A percentile compares a stretch with the other conserved stretches of the same genome.
Conservation (phyloP, 225 moss, liverwort and hornwort species). For the Straminergon stramineum region DNA sequence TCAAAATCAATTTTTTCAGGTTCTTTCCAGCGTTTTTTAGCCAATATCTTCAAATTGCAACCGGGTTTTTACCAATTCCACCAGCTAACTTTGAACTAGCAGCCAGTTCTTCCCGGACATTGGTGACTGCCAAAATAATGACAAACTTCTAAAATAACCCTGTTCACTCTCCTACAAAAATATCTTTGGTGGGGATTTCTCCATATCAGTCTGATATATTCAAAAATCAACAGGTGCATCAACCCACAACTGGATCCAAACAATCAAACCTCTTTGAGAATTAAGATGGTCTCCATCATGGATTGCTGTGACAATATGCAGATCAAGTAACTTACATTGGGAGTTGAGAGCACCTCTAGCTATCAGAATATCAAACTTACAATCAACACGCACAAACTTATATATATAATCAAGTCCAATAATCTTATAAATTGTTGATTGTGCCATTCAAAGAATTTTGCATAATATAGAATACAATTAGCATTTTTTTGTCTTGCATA, state of each 20-base stretch:
- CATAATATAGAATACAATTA: not conserved
- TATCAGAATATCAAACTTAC: too few species aligned
- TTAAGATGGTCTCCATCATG: not conserved
- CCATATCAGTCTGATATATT: not conserved
- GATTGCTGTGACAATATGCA: too few species aligned
- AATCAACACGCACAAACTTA: not conserved
- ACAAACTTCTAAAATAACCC: not conserved
- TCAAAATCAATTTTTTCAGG: too few species aligned
- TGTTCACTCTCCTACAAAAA: not conserved
- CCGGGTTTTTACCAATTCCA: too few species aligned
- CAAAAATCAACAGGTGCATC: not conserved
- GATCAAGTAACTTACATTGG: not conserved
- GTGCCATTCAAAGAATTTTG: not conserved
- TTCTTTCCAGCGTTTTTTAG: too few species aligned
- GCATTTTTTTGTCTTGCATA: not conserved
- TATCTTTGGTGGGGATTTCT: not conserved
- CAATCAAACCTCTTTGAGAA: not conserved
- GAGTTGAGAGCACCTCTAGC: not conserved
- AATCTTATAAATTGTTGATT: not conserved
- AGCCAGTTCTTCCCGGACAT: too few species aligned
- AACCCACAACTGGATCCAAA: not conserved
- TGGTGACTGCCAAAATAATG: not conserved
- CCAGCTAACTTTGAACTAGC: too few species aligned
- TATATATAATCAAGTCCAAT: accelerated
- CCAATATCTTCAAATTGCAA: too few species aligned